These are phyloP conservation scores for Boletus pseudopeckii DNA, from an alignment of 768 basidiomycete genomes.

Conservation along the genomic window DNA sequence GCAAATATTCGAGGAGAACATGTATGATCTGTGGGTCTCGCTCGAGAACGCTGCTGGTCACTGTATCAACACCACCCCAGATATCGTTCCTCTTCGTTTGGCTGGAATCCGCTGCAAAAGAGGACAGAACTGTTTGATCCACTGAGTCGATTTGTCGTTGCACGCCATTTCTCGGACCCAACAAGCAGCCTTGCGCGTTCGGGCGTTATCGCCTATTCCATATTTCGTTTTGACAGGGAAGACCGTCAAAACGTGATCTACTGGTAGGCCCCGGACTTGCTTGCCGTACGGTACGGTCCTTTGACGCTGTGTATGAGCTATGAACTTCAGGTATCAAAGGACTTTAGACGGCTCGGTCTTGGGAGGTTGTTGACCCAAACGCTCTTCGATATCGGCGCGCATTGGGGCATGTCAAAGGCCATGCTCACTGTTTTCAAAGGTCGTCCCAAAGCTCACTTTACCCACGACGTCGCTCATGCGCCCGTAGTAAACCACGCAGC, in stretches of 20 bases:
- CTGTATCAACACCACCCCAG: slow-evolving; percentile 33
- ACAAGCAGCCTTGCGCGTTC: slow-evolving; percentile 15
- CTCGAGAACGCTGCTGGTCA: background rate
- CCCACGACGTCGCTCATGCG: slow-evolving; percentile 5
- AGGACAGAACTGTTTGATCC: slow-evolving; percentile 56
- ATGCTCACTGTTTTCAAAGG: slow-evolving; percentile 77
- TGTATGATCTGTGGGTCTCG: slow-evolving; percentile 41
- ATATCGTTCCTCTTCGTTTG: slow-evolving; percentile 55
- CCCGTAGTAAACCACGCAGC: slow-evolving; percentile 45
- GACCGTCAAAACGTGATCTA: slow-evolving; percentile 59
- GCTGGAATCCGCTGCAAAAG: slow-evolving; percentile 61
- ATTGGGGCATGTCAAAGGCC: slow-evolving; percentile 62
- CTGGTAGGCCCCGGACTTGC: slow-evolving; percentile 46
- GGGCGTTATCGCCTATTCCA: slow-evolving; percentile 39
- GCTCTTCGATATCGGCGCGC: slow-evolving; percentile 47
- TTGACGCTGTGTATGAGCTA: slow-evolving; percentile 47
- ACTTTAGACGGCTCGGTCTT: slow-evolving; percentile 49
- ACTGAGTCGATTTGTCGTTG: slow-evolving; percentile 59
- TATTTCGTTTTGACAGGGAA: slow-evolving; percentile 77
- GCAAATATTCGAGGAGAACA: slow-evolving; percentile 52
- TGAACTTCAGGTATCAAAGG: slow-evolving; percentile 61
- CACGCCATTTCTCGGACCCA: slow-evolving; percentile 19
- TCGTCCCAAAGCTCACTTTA: slow-evolving; percentile 26
- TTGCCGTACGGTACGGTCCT: background rate
- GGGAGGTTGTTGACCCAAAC: slow-evolving; percentile 52